These are phyloP conservation scores for Cornus kousa DNA, from an alignment of 148 eudicot species.

Conservation along the genomic window DNA sequence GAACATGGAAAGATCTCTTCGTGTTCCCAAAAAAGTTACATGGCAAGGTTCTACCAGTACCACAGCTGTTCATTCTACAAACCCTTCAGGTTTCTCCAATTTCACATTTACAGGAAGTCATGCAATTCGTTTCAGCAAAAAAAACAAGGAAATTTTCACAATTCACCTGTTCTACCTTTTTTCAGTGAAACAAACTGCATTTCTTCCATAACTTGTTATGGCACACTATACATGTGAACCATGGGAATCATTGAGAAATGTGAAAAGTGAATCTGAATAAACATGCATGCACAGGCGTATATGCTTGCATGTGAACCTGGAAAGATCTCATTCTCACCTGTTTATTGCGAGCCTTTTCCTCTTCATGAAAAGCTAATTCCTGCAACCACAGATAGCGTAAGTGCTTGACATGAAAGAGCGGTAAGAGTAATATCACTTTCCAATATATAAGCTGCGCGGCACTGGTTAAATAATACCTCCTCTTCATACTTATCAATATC, in stretches of 20 bases:
- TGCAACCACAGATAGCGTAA: constrained; percentile 17
- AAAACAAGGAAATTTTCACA: neutral
- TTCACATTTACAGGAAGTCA: neutral
- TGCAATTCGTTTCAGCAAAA: neutral
- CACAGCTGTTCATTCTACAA: neutral
- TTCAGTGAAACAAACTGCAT: neutral
- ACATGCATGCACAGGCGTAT: neutral
- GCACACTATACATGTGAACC: neutral
- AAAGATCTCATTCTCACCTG: constrained; percentile 54
- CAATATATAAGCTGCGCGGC: neutral
- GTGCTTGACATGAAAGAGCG: neutral
- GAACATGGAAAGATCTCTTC: neutral
- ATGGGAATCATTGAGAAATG: neutral
- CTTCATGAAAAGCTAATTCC: constrained; percentile 84
- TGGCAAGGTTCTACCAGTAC: neutral
- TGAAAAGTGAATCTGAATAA: neutral
- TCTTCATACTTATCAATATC: constrained; percentile 77
- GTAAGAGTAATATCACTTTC: neutral
- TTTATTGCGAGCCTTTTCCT: constrained; percentile 70
- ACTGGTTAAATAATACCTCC: constrained; percentile 46
- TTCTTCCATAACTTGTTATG: neutral
- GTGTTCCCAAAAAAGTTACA: neutral
- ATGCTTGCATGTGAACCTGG: neutral
- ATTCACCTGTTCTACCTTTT: neutral
- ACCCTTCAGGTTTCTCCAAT: neutral